Evolutionary conservation across 208 protist species (phyloP).

Genomic region (Acanthamoeba polyphaga): DNA sequence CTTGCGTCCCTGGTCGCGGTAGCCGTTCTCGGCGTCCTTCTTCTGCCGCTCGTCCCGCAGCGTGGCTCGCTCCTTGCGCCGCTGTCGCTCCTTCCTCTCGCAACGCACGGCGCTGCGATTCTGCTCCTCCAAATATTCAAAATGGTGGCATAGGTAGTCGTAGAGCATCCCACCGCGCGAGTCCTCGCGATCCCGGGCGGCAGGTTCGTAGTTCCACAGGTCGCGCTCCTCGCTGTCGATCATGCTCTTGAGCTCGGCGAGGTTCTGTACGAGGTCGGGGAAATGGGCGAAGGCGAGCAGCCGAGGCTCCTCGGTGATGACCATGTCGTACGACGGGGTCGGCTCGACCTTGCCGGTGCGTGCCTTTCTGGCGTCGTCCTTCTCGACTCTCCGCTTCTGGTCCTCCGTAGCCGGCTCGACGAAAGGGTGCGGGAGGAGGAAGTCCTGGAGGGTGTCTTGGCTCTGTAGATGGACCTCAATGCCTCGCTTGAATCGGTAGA

Average conservation of each 20-base stretch:
- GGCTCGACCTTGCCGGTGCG: neutral
- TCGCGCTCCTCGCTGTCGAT: conserved; percentile 59
- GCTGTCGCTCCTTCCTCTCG: conserved; percentile 36
- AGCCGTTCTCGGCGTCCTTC: conserved; percentile 57
- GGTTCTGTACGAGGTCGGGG: neutral
- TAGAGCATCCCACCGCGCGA: neutral
- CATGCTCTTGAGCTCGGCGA: neutral
- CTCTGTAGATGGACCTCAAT: neutral
- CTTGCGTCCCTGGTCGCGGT: conserved; percentile 42
- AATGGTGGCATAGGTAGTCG: conserved; percentile 70
- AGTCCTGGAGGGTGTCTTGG: conserved; percentile 15
- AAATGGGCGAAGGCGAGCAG: conserved; percentile 57
- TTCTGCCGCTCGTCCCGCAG: conserved; percentile 30
- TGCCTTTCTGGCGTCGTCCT: neutral
- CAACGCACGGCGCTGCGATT: neutral
- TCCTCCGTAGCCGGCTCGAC: neutral
- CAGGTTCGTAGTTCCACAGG: neutral
- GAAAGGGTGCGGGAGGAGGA: neutral
- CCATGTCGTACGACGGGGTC: neutral
- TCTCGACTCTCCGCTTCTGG: neutral
- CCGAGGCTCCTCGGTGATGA: conserved; percentile 31
- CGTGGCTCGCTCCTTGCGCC: conserved; percentile 6
- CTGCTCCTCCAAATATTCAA: conserved; percentile 72
- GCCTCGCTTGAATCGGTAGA: neutral
- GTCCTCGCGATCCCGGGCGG: neutral